Evolutionary conservation across 345 rosid species (phyloP).

Genomic region (Turritis glabra): DNA sequence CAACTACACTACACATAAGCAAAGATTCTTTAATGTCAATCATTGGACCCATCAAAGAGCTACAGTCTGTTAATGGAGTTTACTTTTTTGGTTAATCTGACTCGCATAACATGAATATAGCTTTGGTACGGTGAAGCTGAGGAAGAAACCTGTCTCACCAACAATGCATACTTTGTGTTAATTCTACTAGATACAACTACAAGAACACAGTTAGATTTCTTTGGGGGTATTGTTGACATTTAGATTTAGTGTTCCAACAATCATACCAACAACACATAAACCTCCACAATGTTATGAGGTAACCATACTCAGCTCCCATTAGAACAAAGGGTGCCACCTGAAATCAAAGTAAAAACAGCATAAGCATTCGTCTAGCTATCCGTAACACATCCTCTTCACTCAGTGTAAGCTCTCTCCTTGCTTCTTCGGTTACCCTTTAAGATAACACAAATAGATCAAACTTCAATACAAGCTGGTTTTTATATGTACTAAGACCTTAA

Average conservation of each 20-base stretch:
- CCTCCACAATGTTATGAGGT: constrained; percentile 75
- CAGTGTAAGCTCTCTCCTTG: constrained; percentile 47
- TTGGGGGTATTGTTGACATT: not conserved
- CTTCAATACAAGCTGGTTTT: not conserved
- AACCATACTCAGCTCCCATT: constrained; percentile 90
- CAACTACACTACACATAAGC: constrained; percentile 51
- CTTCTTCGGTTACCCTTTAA: constrained; percentile 50
- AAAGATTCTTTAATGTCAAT: not conserved
- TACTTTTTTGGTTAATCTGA: constrained; percentile 68
- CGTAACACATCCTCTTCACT: constrained; percentile 72
- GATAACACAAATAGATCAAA: constrained; percentile 13
- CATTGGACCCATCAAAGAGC: not conserved
- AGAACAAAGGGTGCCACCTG: constrained; percentile 85
- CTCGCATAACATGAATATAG: constrained; percentile 59
- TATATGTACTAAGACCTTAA: not conserved
- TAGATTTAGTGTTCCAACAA: not conserved
- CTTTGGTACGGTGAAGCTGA: constrained; percentile 75
- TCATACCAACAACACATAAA: constrained; percentile 72
- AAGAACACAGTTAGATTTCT: not conserved
- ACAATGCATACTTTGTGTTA: constrained; percentile 19
- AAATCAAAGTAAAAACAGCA: constrained; percentile 21
- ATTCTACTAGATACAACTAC: not conserved
- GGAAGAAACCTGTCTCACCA: constrained; percentile 64
- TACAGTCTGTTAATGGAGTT: not conserved
- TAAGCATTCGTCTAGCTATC: constrained; percentile 59